Evolutionary conservation across 1,284 basidiomycete genomes (phyloP), one percentile per base, ranked within the genome.

Genomic region (Ceratobasidium sp.): DNA sequence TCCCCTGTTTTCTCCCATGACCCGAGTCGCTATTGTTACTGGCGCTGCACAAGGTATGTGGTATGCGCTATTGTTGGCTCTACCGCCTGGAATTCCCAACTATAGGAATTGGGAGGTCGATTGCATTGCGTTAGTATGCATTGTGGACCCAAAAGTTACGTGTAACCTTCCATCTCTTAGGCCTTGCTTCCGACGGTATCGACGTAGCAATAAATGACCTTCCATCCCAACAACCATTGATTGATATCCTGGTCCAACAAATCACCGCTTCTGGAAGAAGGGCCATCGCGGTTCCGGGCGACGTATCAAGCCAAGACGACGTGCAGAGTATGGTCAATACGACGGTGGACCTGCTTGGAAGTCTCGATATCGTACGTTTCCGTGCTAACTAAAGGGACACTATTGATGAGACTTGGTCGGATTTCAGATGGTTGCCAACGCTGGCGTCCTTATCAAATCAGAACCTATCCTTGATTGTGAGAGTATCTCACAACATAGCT

Each of bases 121-220:
- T 84, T 73, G 80, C 83, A 26, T 73, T 79, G 55, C 80, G 83
- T 55, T 9, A 21, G 52, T 57, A 14, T 16, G 18, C 14, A 3
- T 16, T 12, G n/a, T 10, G 9, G 34, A 9, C 55, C 16, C 8
- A 5, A n/a, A n/a, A n/a, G n/a, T n/a, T 8, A 30, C 26, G 3
- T 34, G 9, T 59, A 12, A 23, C 50, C 14, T 23, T 26, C 28
- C 9, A 43, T 45, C 14, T 18, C 26, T 9, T 32, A 69, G 65
- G 28, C 3, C 81, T 86, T 71, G 81, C 83, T 26, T 61, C 78
- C 41, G 81, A 84, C 71, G 83, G 83, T 8, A 80, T 79, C 77
- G 80, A 82, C 73, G 73, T 84, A 73, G 79, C 80, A 41, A 78
- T 84, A 71, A 80, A 79, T 2, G 82, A 84, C 75, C 77, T 82